Base-by-base conservation (phyloP, 2,329 filamentous ascomycete genomes). In the Pseudogymnoascus sp. region DNA sequence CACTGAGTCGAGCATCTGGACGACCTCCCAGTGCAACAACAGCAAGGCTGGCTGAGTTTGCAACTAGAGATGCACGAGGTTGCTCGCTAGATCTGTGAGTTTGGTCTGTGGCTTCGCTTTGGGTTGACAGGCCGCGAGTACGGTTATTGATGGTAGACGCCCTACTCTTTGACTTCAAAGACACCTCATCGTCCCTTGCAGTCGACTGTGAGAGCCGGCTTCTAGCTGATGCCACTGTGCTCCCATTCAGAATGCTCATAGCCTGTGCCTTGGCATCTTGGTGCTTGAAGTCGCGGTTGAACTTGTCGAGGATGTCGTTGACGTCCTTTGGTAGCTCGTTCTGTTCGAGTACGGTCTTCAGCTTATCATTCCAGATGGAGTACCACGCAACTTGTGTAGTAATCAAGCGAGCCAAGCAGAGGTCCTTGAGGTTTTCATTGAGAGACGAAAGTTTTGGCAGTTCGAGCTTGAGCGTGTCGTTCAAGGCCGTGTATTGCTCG, bases 381-480 rank as follows among this genome's bases (percentile, higher is more conserved):
- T 88, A 93, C 93, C 93, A 99, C 59, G 85, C 82, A 16, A 85
- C 83, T 75, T 97, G 93, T 53, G 96, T 88, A 67, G 89, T 86
- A 68, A 97, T 85, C 71, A 97, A 91, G 70, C 91, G 92, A 64
- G 84, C 85, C 46, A 96, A 81, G 70, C 91, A 93, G 23, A 89
- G 88, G 70, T 92, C 90, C 70, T 95, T 91, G 66, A 97, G 80
- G 70, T 88, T 89, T 66, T 91, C 90, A 1, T 93, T 97, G 67
- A 95, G 78, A 6, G 79, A 77, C 61, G 95, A 96, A 14, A 99
- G 82, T 73, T 88, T 88, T 1, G 93, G 93, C 56, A 99, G 82
- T 73, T 97, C 93, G 68, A 93, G 89, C 76, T 96, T 97, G 65
- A 97, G 81, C 0, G 93, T 91, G 66, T 96, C 91, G 72, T 97